Evolutionary conservation across 2,329 filamentous ascomycete species (phyloP), one percentile per base, ranked within the genome.

Genomic region (Cryphonectria carpinicola): DNA sequence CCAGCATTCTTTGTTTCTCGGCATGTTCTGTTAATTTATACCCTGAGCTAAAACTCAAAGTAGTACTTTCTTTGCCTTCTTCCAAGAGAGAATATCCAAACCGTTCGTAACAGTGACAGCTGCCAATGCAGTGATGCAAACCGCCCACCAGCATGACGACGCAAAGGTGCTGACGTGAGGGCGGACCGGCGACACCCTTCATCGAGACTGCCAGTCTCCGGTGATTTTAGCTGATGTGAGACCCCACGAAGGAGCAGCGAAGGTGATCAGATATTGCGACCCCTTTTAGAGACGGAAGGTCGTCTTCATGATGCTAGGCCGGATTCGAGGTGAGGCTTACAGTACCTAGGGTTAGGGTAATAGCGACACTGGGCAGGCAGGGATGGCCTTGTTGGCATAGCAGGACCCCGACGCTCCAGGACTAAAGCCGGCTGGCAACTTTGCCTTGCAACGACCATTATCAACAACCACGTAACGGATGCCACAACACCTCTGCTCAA

Each of bases 381-480:
- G 63, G 43, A 28, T 52, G 17, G n/a, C 43, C 63, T 43, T 65
- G 63, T 19, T 46, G 6, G 17, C 25, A 10, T 19, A 52, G 37
- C 63, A 35, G 25, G 63, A 49, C 63, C 63, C 43, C 10, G 17
- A n/a, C 22, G 39, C 62, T 25, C 41, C 11, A 32, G 22, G 25
- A 49, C 61, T 11, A 28, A 28, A 43, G n/a, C 25, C 63, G 63
- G 63, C 63, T 52, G 63, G 63, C 63, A 65, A 65, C 63, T 65
- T 49, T 65, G 25, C 43, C 63, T 65, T 43, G 52, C 28, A 52
- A 65, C 63, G 63, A 65, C 63, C 41, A 37, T 35, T n/a, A 32
- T 35, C n/a, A 32, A 49, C 63, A 52, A 46, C 63, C 35, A 8
- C 63, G 19, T 5, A 25, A 49, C 41, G 11, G 41, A 32, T 35